Evolutionary conservation across 257 asterid species (phyloP).

Genomic region (Verbena officinalis): DNA sequence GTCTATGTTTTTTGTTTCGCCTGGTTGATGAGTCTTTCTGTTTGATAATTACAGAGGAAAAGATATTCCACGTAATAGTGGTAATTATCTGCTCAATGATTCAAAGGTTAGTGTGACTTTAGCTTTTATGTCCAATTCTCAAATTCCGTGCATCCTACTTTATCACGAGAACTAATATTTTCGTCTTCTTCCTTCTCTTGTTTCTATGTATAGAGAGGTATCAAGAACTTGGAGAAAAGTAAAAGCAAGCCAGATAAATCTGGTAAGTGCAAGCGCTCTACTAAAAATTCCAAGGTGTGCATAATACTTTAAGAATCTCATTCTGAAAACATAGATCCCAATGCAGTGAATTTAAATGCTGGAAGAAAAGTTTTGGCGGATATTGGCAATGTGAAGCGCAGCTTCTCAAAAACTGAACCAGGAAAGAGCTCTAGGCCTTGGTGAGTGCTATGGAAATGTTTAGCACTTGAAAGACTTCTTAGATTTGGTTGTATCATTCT

Average conservation of each 20-base stretch:
- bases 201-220: constrained; percentile 45
- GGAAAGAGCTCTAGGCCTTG: constrained; percentile 40
- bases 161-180: constrained; percentile 6
- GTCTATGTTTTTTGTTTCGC: background rate
- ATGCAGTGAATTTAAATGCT: constrained; percentile 56
- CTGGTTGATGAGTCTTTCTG: constrained; percentile 3
- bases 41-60: constrained; percentile 41
- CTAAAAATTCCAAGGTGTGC: background rate
- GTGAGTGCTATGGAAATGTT: constrained; percentile 48
- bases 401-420: constrained; percentile 44
- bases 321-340: constrained; percentile 25
- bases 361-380: constrained; percentile 79
- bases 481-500: constrained; percentile 1
- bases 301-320: constrained; percentile 10
- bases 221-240: constrained; percentile 49
- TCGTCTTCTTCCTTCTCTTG: constrained; percentile 18
- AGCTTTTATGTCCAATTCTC: background rate
- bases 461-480: background rate
- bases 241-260: constrained; percentile 44
- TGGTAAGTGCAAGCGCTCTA: constrained; percentile 43
- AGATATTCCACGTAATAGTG: constrained; percentile 29
- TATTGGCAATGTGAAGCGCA: constrained; percentile 68
- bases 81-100: constrained; percentile 25
- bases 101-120: constrained; percentile 49
- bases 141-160: background rate